Percentiles rank a stretch among this genome's conserved stretches.
Evolutionary conservation across 129 eudicot genomes (phyloP).

Genomic region (Oenanthe sinensis): DNA sequence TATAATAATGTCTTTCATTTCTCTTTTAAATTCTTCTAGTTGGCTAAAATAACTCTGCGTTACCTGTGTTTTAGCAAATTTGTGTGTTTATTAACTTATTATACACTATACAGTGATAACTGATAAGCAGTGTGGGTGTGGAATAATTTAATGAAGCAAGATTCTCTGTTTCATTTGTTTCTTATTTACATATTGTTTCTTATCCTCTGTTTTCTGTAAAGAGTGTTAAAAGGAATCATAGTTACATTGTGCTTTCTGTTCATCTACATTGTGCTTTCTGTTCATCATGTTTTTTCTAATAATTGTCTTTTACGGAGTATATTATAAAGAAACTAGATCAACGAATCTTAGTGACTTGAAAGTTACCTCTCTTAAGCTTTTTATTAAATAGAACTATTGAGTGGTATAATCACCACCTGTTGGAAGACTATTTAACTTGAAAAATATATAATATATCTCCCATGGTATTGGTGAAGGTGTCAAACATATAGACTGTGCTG

Average conservation of each 20-base stretch:
- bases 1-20: not conserved
- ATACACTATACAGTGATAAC: not conserved
- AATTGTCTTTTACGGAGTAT: not conserved
- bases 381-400: not conserved
- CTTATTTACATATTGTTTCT: not conserved
- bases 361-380: not conserved
- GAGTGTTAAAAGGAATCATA: conserved; percentile 3
- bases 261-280: not conserved
- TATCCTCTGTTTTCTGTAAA: not conserved
- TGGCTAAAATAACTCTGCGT: not conserved
- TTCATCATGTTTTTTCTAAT: not conserved
- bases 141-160: not conserved
- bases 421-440: not conserved
- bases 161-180: not conserved
- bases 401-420: not conserved
- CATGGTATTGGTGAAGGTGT: not conserved
- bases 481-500: not conserved
- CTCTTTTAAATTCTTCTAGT: not conserved
- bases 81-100: not conserved
- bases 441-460: not conserved
- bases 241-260: not conserved
- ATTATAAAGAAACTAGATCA: not conserved
- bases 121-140: not conserved
- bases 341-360: not conserved
- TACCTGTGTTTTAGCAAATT: not conserved